A percentile compares a stretch with the other conserved stretches of the same genome.
These are phyloP conservation scores for Aureobasidium vineae DNA, from an alignment of 2,329 filamentous ascomycete genomes.

Conservation along the genomic window DNA sequence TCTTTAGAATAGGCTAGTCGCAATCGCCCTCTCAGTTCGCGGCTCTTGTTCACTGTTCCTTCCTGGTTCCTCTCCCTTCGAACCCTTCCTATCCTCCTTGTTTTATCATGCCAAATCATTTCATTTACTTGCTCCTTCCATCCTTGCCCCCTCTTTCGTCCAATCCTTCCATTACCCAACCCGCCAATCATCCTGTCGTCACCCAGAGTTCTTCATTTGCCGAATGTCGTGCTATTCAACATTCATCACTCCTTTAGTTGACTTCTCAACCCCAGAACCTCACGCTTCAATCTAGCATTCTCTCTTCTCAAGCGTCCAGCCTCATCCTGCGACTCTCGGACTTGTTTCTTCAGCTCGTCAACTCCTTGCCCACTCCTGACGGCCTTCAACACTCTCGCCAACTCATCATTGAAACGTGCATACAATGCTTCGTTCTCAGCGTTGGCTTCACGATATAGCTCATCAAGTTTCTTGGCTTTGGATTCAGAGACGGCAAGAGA, in stretches of 20 bases:
- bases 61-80: neutral
- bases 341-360: slow-evolving; percentile 68
- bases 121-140: neutral
- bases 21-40: neutral
- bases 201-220: too few relatives aligned
- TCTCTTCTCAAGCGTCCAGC: slow-evolving; percentile 76
- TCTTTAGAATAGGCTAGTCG: neutral
- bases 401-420: slow-evolving; percentile 86
- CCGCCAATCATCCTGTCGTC: neutral
- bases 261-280: slow-evolving; percentile 66
- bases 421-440: slow-evolving; percentile 93
- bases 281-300: slow-evolving; percentile 76
- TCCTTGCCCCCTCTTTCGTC: neutral
- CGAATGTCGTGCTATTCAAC: too few relatives aligned
- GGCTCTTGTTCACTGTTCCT: neutral
- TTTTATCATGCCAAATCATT: neutral
- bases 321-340: slow-evolving; percentile 76
- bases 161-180: neutral
- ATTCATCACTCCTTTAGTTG: slow-evolving; percentile 45
- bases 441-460: slow-evolving; percentile 81
- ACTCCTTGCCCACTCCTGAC: slow-evolving; percentile 73
- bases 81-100: neutral
- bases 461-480: slow-evolving; percentile 78
- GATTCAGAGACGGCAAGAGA: slow-evolving; percentile 71
- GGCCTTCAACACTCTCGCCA: slow-evolving; percentile 76